Evolutionary conservation across 108 stramenopile genomes (phyloP).

Genomic region (Nitzschia putrida): DNA sequence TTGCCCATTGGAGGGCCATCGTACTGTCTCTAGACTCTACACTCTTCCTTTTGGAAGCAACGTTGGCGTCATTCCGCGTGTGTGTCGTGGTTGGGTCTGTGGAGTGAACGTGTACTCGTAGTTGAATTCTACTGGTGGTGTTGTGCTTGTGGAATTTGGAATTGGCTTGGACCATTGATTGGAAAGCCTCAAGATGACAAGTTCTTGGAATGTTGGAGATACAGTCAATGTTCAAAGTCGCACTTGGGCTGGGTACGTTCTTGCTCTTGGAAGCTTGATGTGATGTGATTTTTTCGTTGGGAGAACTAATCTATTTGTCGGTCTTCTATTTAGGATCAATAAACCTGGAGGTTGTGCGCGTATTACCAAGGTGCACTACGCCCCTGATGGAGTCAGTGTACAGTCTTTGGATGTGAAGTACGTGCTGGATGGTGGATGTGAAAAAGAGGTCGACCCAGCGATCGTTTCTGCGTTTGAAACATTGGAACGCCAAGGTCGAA

Average conservation of each 20-base stretch:
- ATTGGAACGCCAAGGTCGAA: conserved; percentile 35
- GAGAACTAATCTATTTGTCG: not conserved
- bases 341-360: conserved; percentile 47
- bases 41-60: too few species aligned
- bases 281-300: not conserved
- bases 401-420: conserved; percentile 52
- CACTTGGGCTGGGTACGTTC: conserved; percentile 45
- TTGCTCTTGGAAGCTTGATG: not conserved
- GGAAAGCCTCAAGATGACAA: too few species aligned
- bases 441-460: conserved; percentile 41
- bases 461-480: conserved; percentile 33
- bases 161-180: too few species aligned
- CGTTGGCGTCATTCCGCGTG: too few species aligned
- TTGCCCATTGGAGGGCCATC: too few species aligned
- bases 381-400: conserved; percentile 22
- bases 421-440: conserved; percentile 31
- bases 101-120: too few species aligned
- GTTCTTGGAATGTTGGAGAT: conserved; percentile 32
- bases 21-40: too few species aligned
- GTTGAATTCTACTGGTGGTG: too few species aligned
- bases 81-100: too few species aligned
- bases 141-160: too few species aligned
- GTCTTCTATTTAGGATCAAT: conserved; percentile 51
- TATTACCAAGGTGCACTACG: conserved; percentile 38
- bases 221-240: conserved; percentile 40